Base-by-base conservation (phyloP, 257 asterid genomes). In the Fraxinus anomala region DNA sequence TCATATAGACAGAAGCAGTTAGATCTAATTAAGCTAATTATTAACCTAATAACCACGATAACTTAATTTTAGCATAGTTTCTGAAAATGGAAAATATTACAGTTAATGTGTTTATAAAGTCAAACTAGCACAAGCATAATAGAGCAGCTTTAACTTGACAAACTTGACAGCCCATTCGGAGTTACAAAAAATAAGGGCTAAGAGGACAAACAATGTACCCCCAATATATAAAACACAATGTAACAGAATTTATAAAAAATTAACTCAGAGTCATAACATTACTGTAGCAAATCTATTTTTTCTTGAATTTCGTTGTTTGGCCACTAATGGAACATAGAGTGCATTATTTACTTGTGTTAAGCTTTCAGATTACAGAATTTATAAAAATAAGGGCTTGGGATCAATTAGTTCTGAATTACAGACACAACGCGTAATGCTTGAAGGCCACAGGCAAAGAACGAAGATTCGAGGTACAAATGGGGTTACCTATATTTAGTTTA, bases 101-200 rank as follows among this genome's bases (percentile, higher is more conserved):
- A 0, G 1, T 0, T 16, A 54, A 39, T 39, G 11, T 16, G 21
- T 17, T 54, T 19, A 19, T 19, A 10, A 4, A 16, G 24, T 54
- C 26, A 19, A 54, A 54, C 65, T 54, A 1, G 56, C 90, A 82
- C 11, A 6, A 7, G 11, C 11, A 40, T 5, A 56, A 56, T 17
- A 17, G 12, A 56, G 12, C 5, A 8, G 16, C 59, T 56, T 8
- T 17, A 9, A 56, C 26, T n/a, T 40, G 14, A 54, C 14, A 14
- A 47, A 14, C 56, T 47, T 47, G 47, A 40, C 13, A 40, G 14
- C 17, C 59, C 10, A 40, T 9, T 12, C 16, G 6, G 5, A 16
- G 66, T 56, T 9, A 56, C 26, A 0, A 17, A 3, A 49, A 49
- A 12, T 3, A 56, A 0, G 6, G 26, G 26, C 65, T 47, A 54